A percentile compares a stretch with the other conserved stretches of the same genome.
phyloP scores from a whole-genome alignment of 2,329 filamentous ascomycete genomes.

The Trichoderma semiorbis region DNA sequence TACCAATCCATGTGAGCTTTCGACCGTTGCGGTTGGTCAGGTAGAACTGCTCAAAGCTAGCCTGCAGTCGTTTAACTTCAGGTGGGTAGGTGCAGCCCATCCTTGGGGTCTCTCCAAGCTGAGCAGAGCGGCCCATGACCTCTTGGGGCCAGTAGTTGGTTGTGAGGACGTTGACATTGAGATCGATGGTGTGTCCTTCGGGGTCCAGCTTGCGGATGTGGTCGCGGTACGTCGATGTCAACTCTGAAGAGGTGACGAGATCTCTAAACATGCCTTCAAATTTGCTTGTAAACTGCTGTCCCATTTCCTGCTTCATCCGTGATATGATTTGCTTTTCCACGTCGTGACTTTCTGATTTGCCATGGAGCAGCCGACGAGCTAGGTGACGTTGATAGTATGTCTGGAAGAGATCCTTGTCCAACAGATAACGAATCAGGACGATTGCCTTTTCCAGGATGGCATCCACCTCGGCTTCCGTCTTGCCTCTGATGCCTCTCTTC shows the following conservation, averaged over 20 bases:
- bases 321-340: conserved; percentile 94
- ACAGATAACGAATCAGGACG: conserved; percentile 78
- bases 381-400: conserved; percentile 98
- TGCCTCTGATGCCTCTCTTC: conserved; percentile 89
- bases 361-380: conserved; percentile 79
- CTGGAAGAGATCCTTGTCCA: conserved; percentile 93
- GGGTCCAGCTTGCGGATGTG: conserved; percentile 56
- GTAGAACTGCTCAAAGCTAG: conserved; percentile 87
- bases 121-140: conserved; percentile 64
- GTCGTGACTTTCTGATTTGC: conserved; percentile 85
- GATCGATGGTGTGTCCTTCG: conserved; percentile 58
- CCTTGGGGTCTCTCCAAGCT: conserved; percentile 44
- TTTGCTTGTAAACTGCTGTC: conserved; percentile 88
- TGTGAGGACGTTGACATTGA: conserved; percentile 81
- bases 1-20: conserved; percentile 76
- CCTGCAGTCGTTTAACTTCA: conserved; percentile 70
- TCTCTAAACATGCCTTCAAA: conserved; percentile 98
- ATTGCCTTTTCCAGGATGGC: conserved; percentile 84
- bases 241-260: conserved; percentile 81
- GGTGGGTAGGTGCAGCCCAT: conserved; percentile 66
- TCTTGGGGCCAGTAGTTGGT: conserved; percentile 95
- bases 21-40: conserved; percentile 81
- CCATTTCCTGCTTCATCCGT: conserved; percentile 95
- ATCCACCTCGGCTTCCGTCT: conserved; percentile 86
- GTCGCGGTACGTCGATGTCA: conserved; percentile 72